Base-by-base conservation (phyloP, 208 protist species). In the Eutreptiella sp. region DNA sequence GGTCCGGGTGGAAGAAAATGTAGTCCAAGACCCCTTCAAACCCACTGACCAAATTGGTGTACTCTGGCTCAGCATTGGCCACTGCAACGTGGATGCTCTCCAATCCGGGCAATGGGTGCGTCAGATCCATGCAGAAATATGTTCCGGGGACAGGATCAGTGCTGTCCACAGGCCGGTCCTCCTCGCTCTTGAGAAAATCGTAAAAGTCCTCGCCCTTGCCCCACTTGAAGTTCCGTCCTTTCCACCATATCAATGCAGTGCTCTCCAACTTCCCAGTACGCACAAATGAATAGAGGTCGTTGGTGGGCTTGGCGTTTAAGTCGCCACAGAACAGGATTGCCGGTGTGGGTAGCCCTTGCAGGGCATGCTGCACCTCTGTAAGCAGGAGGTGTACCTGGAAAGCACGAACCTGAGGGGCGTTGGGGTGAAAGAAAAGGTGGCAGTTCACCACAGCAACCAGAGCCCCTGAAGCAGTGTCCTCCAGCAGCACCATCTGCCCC, bases 11-110 rank as follows among this genome's bases (percentile, higher is more conserved):
- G 65, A 90, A n/a, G n/a, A n/a, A 81, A 47, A 93, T 74, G 72
- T 93, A 89, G 68, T 93, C 87, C 53, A 93, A 82, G 27, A 87
- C 80, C 58, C 87, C 84, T 11, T 77, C 73, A 46, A 93, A 93
- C 27, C 77, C 81, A 58, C 85, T 75, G 21, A 82, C 80, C 69
- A 81, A 89, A 72, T 93, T 93, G 7, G 87, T 90, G 83, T 83
- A 90, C 33, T 66, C 77, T 63, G 88, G 39, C 9, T 70, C 45
- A 1, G 70, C 72, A 31, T 81, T 73, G 33, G 26, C 33, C 7
- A 66, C 85, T n/a, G n/a, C n/a, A n/a, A n/a, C n/a, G n/a, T n/a
- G n/a, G n/a, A n/a, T n/a, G n/a, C n/a, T n/a, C n/a, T n/a, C n/a
- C n/a, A n/a, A n/a, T n/a, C n/a, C n/a, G n/a, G n/a, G n/a, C n/a